A percentile compares a stretch with the other conserved stretches of the same genome.
phyloP scores from a whole-genome alignment of 768 basidiomycete species.

The Neoboletus magnificus region DNA sequence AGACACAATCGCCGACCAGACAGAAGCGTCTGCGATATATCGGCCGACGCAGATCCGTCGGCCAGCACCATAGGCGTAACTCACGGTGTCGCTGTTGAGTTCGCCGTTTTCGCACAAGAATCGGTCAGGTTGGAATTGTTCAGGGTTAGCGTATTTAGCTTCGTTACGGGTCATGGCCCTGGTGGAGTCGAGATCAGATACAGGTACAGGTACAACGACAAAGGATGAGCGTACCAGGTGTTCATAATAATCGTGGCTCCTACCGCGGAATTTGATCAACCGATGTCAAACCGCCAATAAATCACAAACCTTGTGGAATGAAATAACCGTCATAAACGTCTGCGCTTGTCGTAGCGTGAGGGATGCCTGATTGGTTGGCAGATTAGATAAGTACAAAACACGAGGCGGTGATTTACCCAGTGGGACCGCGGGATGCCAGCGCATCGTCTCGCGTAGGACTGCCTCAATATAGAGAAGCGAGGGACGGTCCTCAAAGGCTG shows the following conservation, averaged over 20 bases:
- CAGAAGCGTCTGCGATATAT: slow-evolving; percentile 39
- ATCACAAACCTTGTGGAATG: slow-evolving; percentile 49
- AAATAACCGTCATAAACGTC: slow-evolving; percentile 47
- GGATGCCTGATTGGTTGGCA: slow-evolving; percentile 21
- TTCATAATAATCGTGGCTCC: slow-evolving; percentile 32
- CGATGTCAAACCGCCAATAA: neutral
- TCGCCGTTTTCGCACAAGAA: slow-evolving; percentile 25
- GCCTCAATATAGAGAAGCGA: slow-evolving; percentile 30
- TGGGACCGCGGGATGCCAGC: slow-evolving; percentile 36
- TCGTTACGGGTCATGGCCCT: slow-evolving; percentile 37
- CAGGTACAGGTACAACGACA: neutral
- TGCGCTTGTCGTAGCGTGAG: slow-evolving; percentile 35
- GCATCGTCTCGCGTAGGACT: slow-evolving; percentile 31
- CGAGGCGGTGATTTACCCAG: slow-evolving; percentile 23
- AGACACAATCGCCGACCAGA: slow-evolving; percentile 35
- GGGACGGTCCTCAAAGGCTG: slow-evolving; percentile 28
- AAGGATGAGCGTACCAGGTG: slow-evolving; percentile 14
- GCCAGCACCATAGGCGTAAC: slow-evolving; percentile 36
- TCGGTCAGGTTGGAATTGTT: slow-evolving; percentile 36
- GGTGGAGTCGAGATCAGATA: neutral
- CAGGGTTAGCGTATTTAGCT: slow-evolving; percentile 31
- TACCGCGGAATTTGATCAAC: neutral
- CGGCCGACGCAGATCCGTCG: slow-evolving; percentile 40
- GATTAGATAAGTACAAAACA: neutral
- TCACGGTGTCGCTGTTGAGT: slow-evolving; percentile 29